Conservation (phyloP, 2,329 filamentous ascomycete species). For the Colletotrichum noveboracense region DNA sequence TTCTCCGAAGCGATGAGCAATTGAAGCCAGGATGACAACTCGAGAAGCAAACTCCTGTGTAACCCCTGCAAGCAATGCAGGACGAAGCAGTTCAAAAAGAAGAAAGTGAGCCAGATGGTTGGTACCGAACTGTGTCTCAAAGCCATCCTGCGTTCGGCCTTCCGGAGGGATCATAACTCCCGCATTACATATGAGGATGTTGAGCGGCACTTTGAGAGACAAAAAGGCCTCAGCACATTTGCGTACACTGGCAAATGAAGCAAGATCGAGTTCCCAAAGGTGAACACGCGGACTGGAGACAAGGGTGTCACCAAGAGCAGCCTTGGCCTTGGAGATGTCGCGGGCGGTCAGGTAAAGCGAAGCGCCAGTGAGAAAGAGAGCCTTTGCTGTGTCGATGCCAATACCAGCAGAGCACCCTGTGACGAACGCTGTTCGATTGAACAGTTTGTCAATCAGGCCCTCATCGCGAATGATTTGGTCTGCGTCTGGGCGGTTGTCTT, state of each 20-base stretch:
- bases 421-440: not conserved
- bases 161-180: constrained; percentile 16
- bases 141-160: constrained; percentile 20
- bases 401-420: constrained; percentile 46
- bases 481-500: constrained; percentile 18
- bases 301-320: constrained; percentile 26
- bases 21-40: constrained; percentile 49
- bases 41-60: constrained; percentile 46
- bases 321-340: constrained; percentile 35
- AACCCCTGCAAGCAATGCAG: constrained; percentile 41
- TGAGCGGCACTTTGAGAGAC: constrained; percentile 23
- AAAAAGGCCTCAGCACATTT: constrained; percentile 24
- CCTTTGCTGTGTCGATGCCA: constrained; percentile 42
- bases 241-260: constrained; percentile 25
- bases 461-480: constrained; percentile 16
- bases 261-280: constrained; percentile 2
- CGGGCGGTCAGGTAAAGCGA: constrained; percentile 33
- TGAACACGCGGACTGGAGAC: not conserved
- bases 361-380: not conserved
- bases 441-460: not conserved
- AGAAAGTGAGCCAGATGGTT: constrained; percentile 61
- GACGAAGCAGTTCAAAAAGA: constrained; percentile 53
- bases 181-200: constrained; percentile 45
- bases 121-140: constrained; percentile 49
- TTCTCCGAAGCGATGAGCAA: constrained; percentile 40